Evolutionary conservation across 768 basidiomycete genomes (phyloP).

Genomic region (Plicaturopsis crispa): DNA sequence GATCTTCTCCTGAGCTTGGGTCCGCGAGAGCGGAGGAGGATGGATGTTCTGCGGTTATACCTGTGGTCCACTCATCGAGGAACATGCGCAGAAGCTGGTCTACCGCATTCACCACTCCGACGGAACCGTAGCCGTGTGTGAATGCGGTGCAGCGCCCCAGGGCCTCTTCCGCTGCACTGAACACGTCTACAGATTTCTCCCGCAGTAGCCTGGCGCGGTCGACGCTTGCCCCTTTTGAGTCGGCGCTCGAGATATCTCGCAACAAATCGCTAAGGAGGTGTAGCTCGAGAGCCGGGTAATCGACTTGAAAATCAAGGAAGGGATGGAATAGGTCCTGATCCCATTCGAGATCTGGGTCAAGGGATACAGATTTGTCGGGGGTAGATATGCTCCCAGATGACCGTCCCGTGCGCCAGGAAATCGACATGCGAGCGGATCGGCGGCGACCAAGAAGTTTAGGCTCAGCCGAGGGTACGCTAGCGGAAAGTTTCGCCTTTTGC

Average conservation of each 20-base stretch:
- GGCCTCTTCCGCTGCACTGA: slow-evolving; percentile 75
- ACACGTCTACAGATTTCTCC: slow-evolving; percentile 70
- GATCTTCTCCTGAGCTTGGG: slow-evolving; percentile 44
- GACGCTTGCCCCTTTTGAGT: slow-evolving; percentile 30
- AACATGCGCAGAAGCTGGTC: slow-evolving; percentile 69
- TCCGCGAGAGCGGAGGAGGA: slow-evolving; percentile 19
- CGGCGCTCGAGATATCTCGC: slow-evolving; percentile 35
- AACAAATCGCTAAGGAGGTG: slow-evolving; percentile 57
- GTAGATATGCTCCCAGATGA: slow-evolving; percentile 16
- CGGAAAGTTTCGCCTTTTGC: slow-evolving; percentile 54
- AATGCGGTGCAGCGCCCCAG: slow-evolving; percentile 67
- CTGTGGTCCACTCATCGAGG: slow-evolving; percentile 53
- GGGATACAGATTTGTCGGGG: slow-evolving; percentile 11
- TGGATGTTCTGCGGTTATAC: slow-evolving; percentile 32
- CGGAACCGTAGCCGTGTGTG: slow-evolving; percentile 84
- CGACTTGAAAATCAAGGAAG: slow-evolving; percentile 84
- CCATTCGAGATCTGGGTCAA: slow-evolving; percentile 57
- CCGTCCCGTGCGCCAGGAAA: slow-evolving; percentile 46
- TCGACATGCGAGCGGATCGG: slow-evolving; percentile 57
- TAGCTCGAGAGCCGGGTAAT: slow-evolving; percentile 75
- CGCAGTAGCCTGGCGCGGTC: slow-evolving; percentile 61
- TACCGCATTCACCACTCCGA: slow-evolving; percentile 65
- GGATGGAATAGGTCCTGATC: slow-evolving; percentile 90
- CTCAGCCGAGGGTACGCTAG: slow-evolving; percentile 14
- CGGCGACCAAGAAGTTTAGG: slow-evolving; percentile 30